Conservation (phyloP, 805 yeast genomes). For the Myxozyma vanderwaltii region DNA sequence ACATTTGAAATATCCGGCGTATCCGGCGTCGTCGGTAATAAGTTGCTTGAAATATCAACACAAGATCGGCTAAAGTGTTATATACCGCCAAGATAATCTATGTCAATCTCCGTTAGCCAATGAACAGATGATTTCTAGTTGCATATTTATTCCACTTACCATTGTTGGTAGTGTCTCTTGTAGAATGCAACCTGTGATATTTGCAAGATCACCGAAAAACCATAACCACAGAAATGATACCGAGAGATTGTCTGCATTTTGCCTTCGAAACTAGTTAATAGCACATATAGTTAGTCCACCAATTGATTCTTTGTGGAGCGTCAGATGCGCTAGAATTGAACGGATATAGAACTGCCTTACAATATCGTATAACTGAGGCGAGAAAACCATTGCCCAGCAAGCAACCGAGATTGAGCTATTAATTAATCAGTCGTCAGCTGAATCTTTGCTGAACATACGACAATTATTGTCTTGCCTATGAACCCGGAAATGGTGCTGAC, state of each 20-base stretch:
- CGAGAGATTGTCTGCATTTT: constrained; percentile 88
- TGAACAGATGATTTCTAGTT: neutral
- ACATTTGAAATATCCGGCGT: constrained; percentile 57
- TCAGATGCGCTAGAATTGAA: too few relatives aligned
- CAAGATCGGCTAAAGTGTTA: constrained; percentile 87
- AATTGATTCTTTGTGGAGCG: neutral
- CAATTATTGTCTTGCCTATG: neutral
- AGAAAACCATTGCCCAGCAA: constrained; percentile 97
- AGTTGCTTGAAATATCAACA: constrained; percentile 79
- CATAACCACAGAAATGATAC: constrained; percentile 82
- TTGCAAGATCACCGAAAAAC: constrained; percentile 93
- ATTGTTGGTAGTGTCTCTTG: constrained; percentile 94
- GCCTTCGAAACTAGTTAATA: constrained; percentile 57
- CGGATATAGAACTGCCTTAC: constrained; percentile 34
- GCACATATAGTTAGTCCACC: neutral
- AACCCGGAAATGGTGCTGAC: neutral
- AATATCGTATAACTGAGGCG: constrained; percentile 94
- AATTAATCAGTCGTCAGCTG: neutral
- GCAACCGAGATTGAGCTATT: constrained; percentile 84
- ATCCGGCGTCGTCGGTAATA: constrained; percentile 71
- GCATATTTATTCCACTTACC: constrained; percentile 41
- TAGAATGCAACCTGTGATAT: constrained; percentile 84
- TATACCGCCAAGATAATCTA: constrained; percentile 79
- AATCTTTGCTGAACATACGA: neutral
- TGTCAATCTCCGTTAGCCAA: neutral